Percentiles rank a stretch among this genome's conserved stretches.
Evolutionary conservation across 225 moss, liverwort and hornwort species (phyloP).

Genomic region (Physcomitrellopsis africana): DNA sequence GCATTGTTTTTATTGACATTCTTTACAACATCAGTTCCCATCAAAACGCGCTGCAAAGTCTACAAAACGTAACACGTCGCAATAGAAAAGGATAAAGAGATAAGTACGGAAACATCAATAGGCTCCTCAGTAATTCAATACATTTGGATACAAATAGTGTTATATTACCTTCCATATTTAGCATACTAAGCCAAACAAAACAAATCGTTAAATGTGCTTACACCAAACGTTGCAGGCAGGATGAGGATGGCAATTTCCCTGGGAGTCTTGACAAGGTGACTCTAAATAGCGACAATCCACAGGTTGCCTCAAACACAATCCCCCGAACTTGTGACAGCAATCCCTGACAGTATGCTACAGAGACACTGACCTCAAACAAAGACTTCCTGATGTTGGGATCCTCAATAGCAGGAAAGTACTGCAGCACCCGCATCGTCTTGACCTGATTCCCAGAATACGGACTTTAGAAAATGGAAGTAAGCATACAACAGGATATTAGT

Average conservation of each 20-base stretch:
- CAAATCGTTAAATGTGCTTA: neutral
- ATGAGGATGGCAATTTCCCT: neutral
- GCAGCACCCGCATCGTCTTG: slow-evolving; percentile 96
- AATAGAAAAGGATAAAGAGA: slow-evolving; percentile 5
- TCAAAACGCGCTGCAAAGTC: slow-evolving; percentile 92
- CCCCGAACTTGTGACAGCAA: neutral
- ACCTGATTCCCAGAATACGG: slow-evolving; percentile 57
- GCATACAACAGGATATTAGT: neutral
- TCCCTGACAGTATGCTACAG: neutral
- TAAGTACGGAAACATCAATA: neutral
- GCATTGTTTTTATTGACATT: slow-evolving; percentile 99
- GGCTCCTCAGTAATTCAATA: neutral
- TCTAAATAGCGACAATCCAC: neutral
- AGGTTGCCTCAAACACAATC: neutral
- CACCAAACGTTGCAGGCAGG: neutral
- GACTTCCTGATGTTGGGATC: slow-evolving; percentile 85
- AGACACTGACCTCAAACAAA: slow-evolving; percentile 76
- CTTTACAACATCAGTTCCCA: slow-evolving; percentile 99
- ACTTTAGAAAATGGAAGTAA: slow-evolving; percentile 18
- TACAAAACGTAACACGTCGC: slow-evolving; percentile 36
- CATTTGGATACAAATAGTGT: neutral
- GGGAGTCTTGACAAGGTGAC: neutral
- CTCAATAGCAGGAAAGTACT: slow-evolving; percentile 92
- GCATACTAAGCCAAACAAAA: neutral
- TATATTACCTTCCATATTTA: neutral